Evolutionary conservation across 202 grass and related monocot genomes (phyloP), one percentile per base, ranked within the genome.

Genomic region (Tripidium arundinaceum): DNA sequence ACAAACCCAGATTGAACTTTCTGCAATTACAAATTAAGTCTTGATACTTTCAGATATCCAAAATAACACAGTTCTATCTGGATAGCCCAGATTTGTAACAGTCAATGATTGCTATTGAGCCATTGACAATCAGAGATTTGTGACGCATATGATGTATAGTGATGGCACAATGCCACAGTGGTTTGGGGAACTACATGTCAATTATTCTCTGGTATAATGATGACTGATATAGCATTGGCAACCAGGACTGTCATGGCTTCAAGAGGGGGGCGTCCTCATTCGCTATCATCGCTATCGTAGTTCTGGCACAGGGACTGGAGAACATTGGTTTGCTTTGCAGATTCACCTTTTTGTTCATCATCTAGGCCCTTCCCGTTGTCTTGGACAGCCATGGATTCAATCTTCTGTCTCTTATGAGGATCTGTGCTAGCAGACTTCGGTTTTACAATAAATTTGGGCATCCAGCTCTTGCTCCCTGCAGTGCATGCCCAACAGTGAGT

Each of bases 251-350:
- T 29, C 26, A 62, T 29, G 27, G 28, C 39, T 55, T 38, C 24
- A 22, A n/a, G n/a, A n/a, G n/a, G n/a, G n/a, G n/a, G n/a, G n/a
- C n/a, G n/a, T n/a, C n/a, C n/a, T 80, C 75, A 83, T 45, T 90
- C 75, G 70, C 83, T 90, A 69, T 92, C 86, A 74, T 83, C 86
- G 1, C 86, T 88, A 61, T 84, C 76, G 10, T 88, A 88, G 28
- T 84, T 76, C 80, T 87, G 85, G 76, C 77, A 85, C 15, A 88
- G 89, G 1, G 76, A 84, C 61, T 80, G 81, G 29, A 84, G 86
- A 75, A 88, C 86, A 84, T 84, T 84, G 24, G 78, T 70, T 47
- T 75, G 73, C 13, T 63, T 65, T 8, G 14, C 43, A 75, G 40
- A 41, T 26, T 75, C 76, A n/a, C 25, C 13, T 27, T 68, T 75